phyloP scores from a whole-genome alignment of 1,284 basidiomycete species.

The Ceratobasidium sp. region DNA sequence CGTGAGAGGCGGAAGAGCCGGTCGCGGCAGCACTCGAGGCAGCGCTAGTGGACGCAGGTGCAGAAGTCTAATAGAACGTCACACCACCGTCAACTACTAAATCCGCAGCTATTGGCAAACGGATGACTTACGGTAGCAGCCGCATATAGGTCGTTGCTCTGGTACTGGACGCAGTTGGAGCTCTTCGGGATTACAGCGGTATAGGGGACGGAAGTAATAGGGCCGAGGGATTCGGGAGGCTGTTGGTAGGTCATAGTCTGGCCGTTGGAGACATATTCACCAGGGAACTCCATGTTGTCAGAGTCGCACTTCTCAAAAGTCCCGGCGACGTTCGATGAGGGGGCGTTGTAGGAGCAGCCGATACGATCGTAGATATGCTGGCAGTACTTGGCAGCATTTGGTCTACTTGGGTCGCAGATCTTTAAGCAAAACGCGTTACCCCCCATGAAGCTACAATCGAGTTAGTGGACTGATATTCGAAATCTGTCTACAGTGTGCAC shows the following conservation, averaged over 20 bases:
- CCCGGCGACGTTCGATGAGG: conserved; percentile 52
- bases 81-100: background rate
- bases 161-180: conserved; percentile 57
- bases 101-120: background rate
- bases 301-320: conserved; percentile 55
- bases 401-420: conserved; percentile 55
- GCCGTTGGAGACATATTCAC: conserved; percentile 52
- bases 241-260: conserved; percentile 43
- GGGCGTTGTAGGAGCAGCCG: conserved; percentile 57
- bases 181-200: conserved; percentile 56
- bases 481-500: background rate
- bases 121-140: conserved; percentile 2
- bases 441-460: conserved; percentile 55
- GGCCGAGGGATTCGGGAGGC: conserved; percentile 46
- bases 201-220: conserved; percentile 56
- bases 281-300: conserved; percentile 55
- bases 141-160: conserved; percentile 56
- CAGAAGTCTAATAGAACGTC: background rate
- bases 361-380: conserved; percentile 56
- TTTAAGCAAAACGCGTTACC: conserved; percentile 58
- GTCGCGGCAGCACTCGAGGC: conserved; percentile 51
- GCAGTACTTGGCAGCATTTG: conserved; percentile 52
- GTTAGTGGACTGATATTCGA: background rate
- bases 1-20: conserved; percentile 24
- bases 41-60: background rate